Base-by-base conservation (phyloP, 495 filamentous ascomycete species). In the Penicillium paradoxum region DNA sequence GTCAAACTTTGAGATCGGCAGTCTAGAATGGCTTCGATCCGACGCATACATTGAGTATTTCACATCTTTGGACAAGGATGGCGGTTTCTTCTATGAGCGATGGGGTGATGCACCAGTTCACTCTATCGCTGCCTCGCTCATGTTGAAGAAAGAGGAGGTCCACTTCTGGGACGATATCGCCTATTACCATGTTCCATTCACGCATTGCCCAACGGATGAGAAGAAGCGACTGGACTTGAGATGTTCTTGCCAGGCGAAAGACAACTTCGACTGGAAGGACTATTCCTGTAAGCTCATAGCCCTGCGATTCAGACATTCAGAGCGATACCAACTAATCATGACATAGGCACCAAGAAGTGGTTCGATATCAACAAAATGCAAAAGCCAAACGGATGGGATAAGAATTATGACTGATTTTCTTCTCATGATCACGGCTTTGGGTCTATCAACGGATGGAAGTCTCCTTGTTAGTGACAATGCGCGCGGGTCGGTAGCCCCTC, bases 101-200 rank as follows among this genome's bases (percentile, higher is more conserved):
- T 95, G 90, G 90, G 90, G 90, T 27, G 90, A 95, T 72, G 90
- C 90, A 4, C 90, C 90, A 0, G 86, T 95, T 27, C 90, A 95
- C 73, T 95, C 90, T n/a, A 96, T 98, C 59, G 93, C 89, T 1
- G 93, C 93, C 4, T 83, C 79, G 13, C 69, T 97, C 3, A 79
- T 96, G 67, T 76, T 98, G 55, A 82, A 84, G 63, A 96, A 96
- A 74, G 87, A 95, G 50, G 81, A 98, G 65, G 85, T 98, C 56
- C 92, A 97, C 62, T 98, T 98, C 77, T 98, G 96, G 78, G 89
- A 98, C 64, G 93, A 98, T 62, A 97, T 98, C 58, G 93, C 88
- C 51, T 98, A 98, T 72, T 97, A 90, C 71, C 93, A 98, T 64
- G 88, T 96, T n/a, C 93, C 93, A 6, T 98, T 98, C 66, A 97